Percentiles rank a stretch among this genome's conserved stretches.
Evolutionary conservation across 148 eudicot genomes (phyloP).

Genomic region (Heliamphora exappendiculata): DNA sequence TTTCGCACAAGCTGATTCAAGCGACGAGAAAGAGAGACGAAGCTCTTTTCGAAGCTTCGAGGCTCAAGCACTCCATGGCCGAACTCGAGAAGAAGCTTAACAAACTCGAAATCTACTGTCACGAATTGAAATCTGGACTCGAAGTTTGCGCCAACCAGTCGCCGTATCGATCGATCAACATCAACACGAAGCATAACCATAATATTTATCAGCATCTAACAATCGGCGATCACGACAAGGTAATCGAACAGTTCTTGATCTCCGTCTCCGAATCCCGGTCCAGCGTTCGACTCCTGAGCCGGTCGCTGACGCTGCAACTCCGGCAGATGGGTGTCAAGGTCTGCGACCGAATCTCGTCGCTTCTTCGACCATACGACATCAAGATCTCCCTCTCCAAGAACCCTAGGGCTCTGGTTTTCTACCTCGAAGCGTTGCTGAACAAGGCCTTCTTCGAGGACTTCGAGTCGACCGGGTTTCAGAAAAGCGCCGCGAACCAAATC

Average conservation of each 20-base stretch:
- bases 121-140: constrained; percentile 54
- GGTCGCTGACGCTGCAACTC: constrained; percentile 55
- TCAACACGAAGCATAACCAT: constrained; percentile 1
- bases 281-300: constrained; percentile 45
- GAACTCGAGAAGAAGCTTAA: constrained; percentile 81
- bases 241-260: constrained; percentile 51
- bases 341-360: constrained; percentile 39
- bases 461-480: constrained; percentile 52
- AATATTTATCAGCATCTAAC: constrained; percentile 2
- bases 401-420: constrained; percentile 40
- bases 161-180: background rate
- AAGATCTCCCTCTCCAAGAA: constrained; percentile 47
- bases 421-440: constrained; percentile 66
- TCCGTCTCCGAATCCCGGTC: constrained; percentile 65
- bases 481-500: constrained; percentile 24
- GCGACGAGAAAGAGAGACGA: constrained; percentile 70
- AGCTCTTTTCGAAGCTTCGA: constrained; percentile 66
- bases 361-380: constrained; percentile 57
- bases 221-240: constrained; percentile 32
- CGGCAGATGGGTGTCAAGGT: constrained; percentile 54
- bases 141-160: constrained; percentile 30
- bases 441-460: constrained; percentile 61
- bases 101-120: constrained; percentile 66
- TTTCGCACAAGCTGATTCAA: constrained; percentile 60
- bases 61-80: constrained; percentile 57